phyloP scores from a whole-genome alignment of 108 stramenopile genomes.

The Discostella pseudostelligera region DNA sequence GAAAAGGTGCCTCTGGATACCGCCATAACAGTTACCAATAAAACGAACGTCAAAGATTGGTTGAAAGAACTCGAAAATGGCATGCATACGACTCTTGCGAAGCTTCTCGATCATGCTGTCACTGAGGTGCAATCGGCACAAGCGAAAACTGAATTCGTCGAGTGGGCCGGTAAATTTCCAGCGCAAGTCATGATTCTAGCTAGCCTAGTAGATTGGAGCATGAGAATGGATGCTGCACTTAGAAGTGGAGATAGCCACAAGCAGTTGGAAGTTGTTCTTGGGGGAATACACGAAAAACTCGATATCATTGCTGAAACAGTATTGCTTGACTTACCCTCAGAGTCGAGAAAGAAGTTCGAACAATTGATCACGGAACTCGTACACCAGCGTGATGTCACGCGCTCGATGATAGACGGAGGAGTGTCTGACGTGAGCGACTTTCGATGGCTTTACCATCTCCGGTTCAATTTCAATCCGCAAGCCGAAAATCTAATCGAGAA shows the following conservation, averaged over 20 bases:
- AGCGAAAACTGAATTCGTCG: slow-evolving; percentile 64
- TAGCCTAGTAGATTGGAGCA: slow-evolving; percentile 89
- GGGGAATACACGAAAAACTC: slow-evolving; percentile 69
- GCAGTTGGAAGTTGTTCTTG: slow-evolving; percentile 50
- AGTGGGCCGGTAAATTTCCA: slow-evolving; percentile 89
- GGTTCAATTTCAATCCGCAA: slow-evolving; percentile 84
- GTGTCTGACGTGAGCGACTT: slow-evolving; percentile 78
- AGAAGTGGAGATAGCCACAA: slow-evolving; percentile 40
- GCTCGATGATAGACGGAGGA: slow-evolving; percentile 70
- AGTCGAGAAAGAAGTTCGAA: slow-evolving; percentile 93
- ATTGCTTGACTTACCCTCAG: slow-evolving; percentile 78
- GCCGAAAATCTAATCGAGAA: slow-evolving; percentile 73
- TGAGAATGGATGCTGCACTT: slow-evolving; percentile 84
- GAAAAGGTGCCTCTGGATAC: slow-evolving; percentile 82
- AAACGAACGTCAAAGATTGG: slow-evolving; percentile 91
- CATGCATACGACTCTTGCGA: slow-evolving; percentile 91
- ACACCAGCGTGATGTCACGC: slow-evolving; percentile 95
- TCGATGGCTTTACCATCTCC: slow-evolving; percentile 90
- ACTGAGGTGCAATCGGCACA: slow-evolving; percentile 54
- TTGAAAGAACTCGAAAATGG: slow-evolving; percentile 81
- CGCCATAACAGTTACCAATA: slow-evolving; percentile 70
- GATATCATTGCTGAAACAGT: slow-evolving; percentile 92
- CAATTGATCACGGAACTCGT: slow-evolving; percentile 98
- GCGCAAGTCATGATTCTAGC: slow-evolving; percentile 96
- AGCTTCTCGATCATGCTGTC: slow-evolving; percentile 82